Evolutionary conservation across 2,329 filamentous ascomycete species (phyloP), one percentile per base, ranked within the genome.

Genomic region (Trichoderma arundinaceum): DNA sequence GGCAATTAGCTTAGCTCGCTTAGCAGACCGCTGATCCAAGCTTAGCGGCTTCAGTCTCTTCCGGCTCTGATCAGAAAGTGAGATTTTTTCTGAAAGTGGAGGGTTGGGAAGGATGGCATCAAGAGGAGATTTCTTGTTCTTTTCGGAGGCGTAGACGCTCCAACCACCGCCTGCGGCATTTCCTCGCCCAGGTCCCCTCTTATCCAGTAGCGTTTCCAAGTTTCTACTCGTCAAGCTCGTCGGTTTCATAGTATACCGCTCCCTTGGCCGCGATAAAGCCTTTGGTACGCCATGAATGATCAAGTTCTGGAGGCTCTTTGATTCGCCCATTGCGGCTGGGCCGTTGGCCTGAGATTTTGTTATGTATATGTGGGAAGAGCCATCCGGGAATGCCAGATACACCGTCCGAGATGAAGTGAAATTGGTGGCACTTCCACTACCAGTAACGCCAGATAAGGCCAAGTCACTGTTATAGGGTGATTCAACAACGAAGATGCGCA

Each of bases 321-420:
- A 81, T 67, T 91, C 89, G 10, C 79, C 78, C 0, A 77, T 72
- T 3, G 78, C 74, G 10, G 80, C 76, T 0, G 80, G 71, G 1
- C 80, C 80, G 0, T 77, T 75, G 22, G 79, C 75, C 66, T 83
- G 80, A 6, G 83, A 80, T 66, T 82, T 86, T 58, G 85, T 86
- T 49, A 88, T 80, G 75, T 92, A 96, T 51, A 96, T 81, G 68
- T 89, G 88, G 0, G 92, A 91, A 10, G 91, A 90, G 39, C 89
- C 90, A 72, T 94, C 89, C 0, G 93, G 92, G 71, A 96, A 94
- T 1, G 91, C 90, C 67, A 96, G 82, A 72, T 92, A 95, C 44
- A 96, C 85, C 2, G 90, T 90, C 69, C 88, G 86, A 12, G 88
- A 88, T 1, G 86, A 81, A 69, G 92, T 88, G n/a, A 86, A 83